A percentile compares a stretch with the other conserved stretches of the same genome.
These are phyloP conservation scores for Musa itinerans DNA, from an alignment of 176 grass and related monocot species.

Conservation along the genomic window DNA sequence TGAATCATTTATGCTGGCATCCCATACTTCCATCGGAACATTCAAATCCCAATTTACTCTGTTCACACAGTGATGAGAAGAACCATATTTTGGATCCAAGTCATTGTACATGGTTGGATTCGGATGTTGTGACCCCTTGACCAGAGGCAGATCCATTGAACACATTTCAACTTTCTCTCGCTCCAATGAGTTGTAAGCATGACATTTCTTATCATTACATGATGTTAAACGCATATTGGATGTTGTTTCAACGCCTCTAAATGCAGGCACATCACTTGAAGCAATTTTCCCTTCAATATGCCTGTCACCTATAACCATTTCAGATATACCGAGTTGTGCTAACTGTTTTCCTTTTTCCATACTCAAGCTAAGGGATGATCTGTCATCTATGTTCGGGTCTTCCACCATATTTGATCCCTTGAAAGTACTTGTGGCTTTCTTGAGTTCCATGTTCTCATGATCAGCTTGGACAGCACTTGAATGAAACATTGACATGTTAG, in stretches of 20 bases:
- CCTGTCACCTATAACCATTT: not conserved
- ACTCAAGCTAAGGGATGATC: not conserved
- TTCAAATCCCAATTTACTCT: constrained; percentile 34
- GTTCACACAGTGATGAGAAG: constrained; percentile 16
- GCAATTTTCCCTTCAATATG: not conserved
- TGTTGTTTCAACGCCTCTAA: not conserved
- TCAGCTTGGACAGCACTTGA: not conserved
- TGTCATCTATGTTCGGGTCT: not conserved
- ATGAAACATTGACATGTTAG: too few relatives aligned
- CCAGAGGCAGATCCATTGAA: not conserved
- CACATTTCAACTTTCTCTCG: not conserved
- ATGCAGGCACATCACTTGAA: not conserved
- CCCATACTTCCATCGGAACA: constrained; percentile 25
- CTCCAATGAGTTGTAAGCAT: not conserved
- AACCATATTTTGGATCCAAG: constrained; percentile 5
- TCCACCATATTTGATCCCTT: not conserved
- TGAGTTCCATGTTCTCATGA: not conserved
- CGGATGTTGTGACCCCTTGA: not conserved
- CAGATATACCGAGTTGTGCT: not conserved
- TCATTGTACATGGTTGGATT: constrained; percentile 1
- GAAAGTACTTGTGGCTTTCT: not conserved
- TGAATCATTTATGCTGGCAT: constrained; percentile 3
- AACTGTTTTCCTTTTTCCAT: not conserved
- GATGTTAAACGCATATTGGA: not conserved
- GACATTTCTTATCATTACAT: not conserved